Conservation (phyloP, 306 rosid species). For the Acacia acuminata region DNA sequence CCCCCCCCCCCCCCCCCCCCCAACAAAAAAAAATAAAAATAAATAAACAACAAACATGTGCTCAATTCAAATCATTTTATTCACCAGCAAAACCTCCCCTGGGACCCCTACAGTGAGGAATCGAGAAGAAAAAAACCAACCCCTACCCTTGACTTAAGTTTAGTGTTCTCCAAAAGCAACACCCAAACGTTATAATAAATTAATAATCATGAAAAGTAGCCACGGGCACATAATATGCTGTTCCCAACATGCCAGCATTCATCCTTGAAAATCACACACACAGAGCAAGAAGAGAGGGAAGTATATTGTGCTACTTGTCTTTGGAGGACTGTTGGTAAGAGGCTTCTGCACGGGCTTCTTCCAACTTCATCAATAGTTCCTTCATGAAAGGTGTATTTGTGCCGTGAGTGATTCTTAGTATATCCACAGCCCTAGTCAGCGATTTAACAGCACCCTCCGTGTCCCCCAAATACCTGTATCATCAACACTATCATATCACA, state of each 20-base stretch:
- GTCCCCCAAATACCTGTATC: conserved; percentile 67
- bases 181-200: not conserved
- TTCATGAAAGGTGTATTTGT: conserved; percentile 69
- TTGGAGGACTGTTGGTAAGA: conserved; percentile 53
- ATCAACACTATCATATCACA: conserved; percentile 17
- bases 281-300: not conserved
- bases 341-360: conserved; percentile 91
- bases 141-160: not conserved
- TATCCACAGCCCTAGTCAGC: conserved; percentile 66
- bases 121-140: not conserved
- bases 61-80: no score
- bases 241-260: not conserved
- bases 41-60: not conserved
- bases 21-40: no score
- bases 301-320: conserved; percentile 30
- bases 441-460: conserved; percentile 66
- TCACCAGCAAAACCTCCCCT: not conserved
- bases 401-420: conserved; percentile 82
- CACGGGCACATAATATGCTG: not conserved
- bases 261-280: not conserved
- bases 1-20: no score
- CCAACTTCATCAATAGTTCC: conserved; percentile 70
- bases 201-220: not conserved
- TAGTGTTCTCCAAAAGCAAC: not conserved
- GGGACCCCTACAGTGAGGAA: not conserved